Percentiles rank a stretch among this genome's conserved stretches.
These are phyloP conservation scores for Populus euphratica DNA, from an alignment of 345 rosid genomes.

Conservation along the genomic window DNA sequence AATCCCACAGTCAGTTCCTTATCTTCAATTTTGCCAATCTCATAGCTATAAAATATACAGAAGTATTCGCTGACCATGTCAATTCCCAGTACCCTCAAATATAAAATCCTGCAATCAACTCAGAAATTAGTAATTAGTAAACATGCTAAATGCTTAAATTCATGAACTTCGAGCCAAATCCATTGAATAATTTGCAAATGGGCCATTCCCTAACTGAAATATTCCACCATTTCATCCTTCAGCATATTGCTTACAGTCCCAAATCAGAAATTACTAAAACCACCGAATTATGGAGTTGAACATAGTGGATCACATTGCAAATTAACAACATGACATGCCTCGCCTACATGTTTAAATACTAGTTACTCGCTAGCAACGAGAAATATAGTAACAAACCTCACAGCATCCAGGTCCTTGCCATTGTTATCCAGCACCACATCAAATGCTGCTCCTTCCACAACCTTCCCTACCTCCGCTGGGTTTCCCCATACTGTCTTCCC, in stretches of 20 bases:
- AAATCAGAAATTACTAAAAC: neutral
- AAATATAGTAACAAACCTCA: conserved; percentile 47
- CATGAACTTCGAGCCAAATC: neutral
- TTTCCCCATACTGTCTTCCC: conserved; percentile 91
- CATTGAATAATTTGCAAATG: neutral
- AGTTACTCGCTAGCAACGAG: neutral
- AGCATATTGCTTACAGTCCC: neutral
- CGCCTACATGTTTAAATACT: neutral
- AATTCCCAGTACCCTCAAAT: neutral
- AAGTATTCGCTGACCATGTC: neutral
- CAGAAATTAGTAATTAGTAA: neutral
- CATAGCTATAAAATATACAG: neutral
- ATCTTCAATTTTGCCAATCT: neutral
- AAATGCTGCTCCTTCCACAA: conserved; percentile 56
- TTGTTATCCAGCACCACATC: conserved; percentile 93
- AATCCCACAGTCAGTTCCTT: neutral
- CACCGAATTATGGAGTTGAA: neutral
- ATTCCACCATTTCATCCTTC: neutral
- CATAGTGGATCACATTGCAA: neutral
- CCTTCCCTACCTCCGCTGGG: conserved; percentile 68
- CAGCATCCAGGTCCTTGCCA: conserved; percentile 82
- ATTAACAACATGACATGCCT: neutral
- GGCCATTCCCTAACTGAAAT: neutral
- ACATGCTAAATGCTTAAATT: neutral
- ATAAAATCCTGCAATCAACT: neutral